These are phyloP conservation scores for Davidsoniella neocaledoniae DNA, from an alignment of 2,329 filamentous ascomycete genomes.

Conservation along the genomic window DNA sequence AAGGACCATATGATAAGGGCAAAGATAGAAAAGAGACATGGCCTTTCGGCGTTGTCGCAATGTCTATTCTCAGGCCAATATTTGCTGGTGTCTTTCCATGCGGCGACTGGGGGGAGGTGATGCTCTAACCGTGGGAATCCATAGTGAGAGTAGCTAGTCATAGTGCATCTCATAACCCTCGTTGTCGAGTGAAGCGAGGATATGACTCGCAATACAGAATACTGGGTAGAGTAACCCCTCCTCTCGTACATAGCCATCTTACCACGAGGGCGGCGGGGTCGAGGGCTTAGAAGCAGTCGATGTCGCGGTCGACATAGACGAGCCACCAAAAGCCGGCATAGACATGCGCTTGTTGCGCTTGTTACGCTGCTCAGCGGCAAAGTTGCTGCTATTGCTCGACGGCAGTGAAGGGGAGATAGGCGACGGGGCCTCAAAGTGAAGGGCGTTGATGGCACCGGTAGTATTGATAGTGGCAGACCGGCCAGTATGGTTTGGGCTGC, in stretches of 20 bases:
- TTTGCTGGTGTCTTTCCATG: too few species aligned
- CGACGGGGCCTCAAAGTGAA: conserved; percentile 6
- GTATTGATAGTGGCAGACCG: not conserved
- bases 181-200: not conserved
- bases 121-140: too few species aligned
- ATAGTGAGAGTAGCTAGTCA: too few species aligned
- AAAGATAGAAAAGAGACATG: not conserved
- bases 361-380: not conserved
- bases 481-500: not conserved
- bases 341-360: conserved; percentile 8
- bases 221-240: not conserved
- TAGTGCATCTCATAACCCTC: too few species aligned
- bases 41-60: not conserved
- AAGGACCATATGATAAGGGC: too few species aligned
- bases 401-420: conserved; percentile 1
- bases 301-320: not conserved
- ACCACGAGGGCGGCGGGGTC: conserved; percentile 1
- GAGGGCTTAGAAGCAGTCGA: not conserved
- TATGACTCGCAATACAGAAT: not conserved
- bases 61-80: not conserved
- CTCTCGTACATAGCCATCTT: not conserved
- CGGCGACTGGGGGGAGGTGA: too few species aligned
- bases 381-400: not conserved
- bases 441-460: not conserved
- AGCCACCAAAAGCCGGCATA: conserved; percentile 10